These are phyloP conservation scores for Novymonas esmeraldas DNA, from an alignment of 208 protist species.

Conservation along the genomic window DNA sequence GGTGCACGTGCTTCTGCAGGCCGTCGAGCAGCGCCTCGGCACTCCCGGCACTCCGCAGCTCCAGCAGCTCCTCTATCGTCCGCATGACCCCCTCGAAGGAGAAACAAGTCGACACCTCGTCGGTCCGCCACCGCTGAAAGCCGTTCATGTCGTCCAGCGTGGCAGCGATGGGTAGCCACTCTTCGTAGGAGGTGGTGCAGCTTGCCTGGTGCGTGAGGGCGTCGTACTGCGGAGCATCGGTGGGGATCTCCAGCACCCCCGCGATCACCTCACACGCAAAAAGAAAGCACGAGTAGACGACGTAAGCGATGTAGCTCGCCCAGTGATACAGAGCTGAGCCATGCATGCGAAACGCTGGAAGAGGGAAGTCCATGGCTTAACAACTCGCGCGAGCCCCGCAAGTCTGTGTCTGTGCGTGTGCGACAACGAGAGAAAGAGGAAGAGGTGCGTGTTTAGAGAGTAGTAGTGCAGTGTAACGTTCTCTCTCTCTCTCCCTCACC, in stretches of 20 bases:
- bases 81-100: constrained; percentile 52
- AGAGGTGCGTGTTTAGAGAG: no score
- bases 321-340: constrained; percentile 17
- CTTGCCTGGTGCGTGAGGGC: constrained; percentile 27
- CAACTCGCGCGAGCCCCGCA: no score
- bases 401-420: no score
- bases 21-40: constrained; percentile 34
- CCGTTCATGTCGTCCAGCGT: constrained; percentile 62
- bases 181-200: constrained; percentile 34
- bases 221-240: constrained; percentile 33
- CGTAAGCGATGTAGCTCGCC: constrained; percentile 21
- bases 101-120: constrained; percentile 40
- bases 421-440: no score
- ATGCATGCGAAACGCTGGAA: constrained; percentile 5
- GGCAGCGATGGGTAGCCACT: constrained; percentile 49
- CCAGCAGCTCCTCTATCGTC: constrained; percentile 42
- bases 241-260: constrained; percentile 50
- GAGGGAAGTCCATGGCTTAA: constrained; percentile 14
- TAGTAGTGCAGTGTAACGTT: no score
- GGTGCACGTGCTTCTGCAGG: constrained; percentile 49
- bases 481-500: no score
- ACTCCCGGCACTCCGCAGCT: constrained; percentile 42
- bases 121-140: constrained; percentile 50
- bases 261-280: constrained; percentile 44
- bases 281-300: constrained; percentile 27